Conservation (phyloP, 2,329 filamentous ascomycete species). For the Lachnellula cervina region DNA sequence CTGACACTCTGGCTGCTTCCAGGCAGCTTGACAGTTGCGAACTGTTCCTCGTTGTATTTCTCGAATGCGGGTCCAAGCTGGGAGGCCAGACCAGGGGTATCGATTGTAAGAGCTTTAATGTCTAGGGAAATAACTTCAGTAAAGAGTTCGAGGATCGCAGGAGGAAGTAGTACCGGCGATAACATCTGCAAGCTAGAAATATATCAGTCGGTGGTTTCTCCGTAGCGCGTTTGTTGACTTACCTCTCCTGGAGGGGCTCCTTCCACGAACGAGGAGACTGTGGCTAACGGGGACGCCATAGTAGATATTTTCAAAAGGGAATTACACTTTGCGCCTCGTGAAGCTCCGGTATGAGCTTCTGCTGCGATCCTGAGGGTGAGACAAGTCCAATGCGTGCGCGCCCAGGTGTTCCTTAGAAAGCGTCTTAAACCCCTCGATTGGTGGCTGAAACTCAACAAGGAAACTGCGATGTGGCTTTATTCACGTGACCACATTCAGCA, state of each 20-base stretch:
- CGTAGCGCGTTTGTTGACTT: constrained; percentile 31
- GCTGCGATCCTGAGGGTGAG: background rate
- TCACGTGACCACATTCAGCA: constrained; percentile 1
- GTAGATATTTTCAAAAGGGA: background rate
- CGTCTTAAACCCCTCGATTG: constrained; percentile 5
- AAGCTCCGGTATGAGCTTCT: background rate
- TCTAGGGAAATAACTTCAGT: constrained; percentile 48
- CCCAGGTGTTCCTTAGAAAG: too few relatives aligned
- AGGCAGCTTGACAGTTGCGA: constrained; percentile 82
- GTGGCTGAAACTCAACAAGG: too few relatives aligned
- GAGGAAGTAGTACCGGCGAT: constrained; percentile 61
- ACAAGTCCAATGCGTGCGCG: background rate
- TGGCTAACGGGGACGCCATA: constrained; percentile 44
- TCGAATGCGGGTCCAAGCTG: constrained; percentile 79
- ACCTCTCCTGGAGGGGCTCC: constrained; percentile 96
- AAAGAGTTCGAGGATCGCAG: background rate
- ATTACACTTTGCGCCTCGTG: background rate
- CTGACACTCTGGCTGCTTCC: constrained; percentile 73
- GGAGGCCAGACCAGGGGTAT: constrained; percentile 61
- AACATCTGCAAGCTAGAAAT: constrained; percentile 74
- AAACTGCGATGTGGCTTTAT: background rate
- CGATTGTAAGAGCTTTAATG: constrained; percentile 78
- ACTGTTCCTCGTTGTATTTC: constrained; percentile 95
- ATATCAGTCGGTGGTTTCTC: constrained; percentile 17
- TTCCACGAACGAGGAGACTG: constrained; percentile 82